A percentile compares a stretch with the other conserved stretches of the same genome.
phyloP scores from a whole-genome alignment of 768 basidiomycete genomes.

The Kwoniella europaea region DNA sequence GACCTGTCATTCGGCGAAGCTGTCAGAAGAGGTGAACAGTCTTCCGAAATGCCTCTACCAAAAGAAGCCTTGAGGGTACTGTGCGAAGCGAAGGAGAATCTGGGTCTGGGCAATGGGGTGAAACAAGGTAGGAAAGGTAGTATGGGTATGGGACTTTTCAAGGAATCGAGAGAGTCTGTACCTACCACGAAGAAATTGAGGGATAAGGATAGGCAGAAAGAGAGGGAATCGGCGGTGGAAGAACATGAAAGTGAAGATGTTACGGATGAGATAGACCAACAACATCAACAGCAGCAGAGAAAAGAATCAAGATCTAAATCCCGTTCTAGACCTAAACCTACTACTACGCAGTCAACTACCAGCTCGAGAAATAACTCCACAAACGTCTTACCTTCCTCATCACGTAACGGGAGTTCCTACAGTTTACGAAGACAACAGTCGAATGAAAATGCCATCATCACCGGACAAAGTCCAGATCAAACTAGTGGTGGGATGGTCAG shows the following conservation, averaged over 20 bases:
- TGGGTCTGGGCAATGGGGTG: slow-evolving; percentile 26
- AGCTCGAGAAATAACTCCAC: slow-evolving; percentile 1
- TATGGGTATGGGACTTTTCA: slow-evolving; percentile 60
- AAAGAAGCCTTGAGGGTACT: slow-evolving; percentile 48
- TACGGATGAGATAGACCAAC: background rate
- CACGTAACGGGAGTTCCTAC: slow-evolving; percentile 1
- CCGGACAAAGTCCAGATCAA: background rate
- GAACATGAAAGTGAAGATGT: slow-evolving; percentile 23
- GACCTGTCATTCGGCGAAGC: slow-evolving; percentile 54
- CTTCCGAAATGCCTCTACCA: slow-evolving; percentile 50
- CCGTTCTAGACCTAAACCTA: slow-evolving; percentile 8
- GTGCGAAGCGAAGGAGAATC: slow-evolving; percentile 50
- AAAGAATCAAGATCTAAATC: slow-evolving; percentile 2
- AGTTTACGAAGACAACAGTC: slow-evolving; percentile 5
- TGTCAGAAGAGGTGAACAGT: slow-evolving; percentile 43
- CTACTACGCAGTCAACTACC: slow-evolving; percentile 2
- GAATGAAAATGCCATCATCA: background rate
- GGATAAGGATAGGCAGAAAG: slow-evolving; percentile 25
- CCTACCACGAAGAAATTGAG: slow-evolving; percentile 18
- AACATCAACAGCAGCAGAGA: background rate
- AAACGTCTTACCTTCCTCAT: background rate
- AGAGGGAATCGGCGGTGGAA: slow-evolving; percentile 20
- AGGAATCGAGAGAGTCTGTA: slow-evolving; percentile 49
- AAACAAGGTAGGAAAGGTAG: slow-evolving; percentile 59
- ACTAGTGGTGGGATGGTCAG: background rate